These are phyloP conservation scores for Cladophialophora yegresii DNA, from an alignment of 2,329 filamentous ascomycete species.

Conservation along the genomic window DNA sequence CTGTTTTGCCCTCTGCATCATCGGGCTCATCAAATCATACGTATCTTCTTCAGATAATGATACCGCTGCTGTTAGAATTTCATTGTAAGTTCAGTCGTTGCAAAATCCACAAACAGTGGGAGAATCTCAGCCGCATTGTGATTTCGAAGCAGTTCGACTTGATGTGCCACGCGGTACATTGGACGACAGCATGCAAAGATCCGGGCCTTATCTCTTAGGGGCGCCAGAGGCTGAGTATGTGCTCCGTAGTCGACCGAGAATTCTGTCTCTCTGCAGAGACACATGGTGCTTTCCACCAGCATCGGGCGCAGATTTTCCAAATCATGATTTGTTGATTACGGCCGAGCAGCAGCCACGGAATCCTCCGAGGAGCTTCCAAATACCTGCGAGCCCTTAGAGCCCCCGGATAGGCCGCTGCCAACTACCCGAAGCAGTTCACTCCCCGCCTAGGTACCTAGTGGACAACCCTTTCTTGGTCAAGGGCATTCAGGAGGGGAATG, in stretches of 20 bases:
- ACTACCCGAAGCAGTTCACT: neutral
- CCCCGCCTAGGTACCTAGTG: neutral
- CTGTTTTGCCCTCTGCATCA: neutral
- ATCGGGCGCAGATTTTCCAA: neutral
- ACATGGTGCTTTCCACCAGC: neutral
- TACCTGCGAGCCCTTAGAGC: neutral
- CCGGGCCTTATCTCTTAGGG: neutral
- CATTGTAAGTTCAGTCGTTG: neutral
- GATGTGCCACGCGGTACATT: neutral
- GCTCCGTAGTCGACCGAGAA: neutral
- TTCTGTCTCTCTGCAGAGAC: neutral
- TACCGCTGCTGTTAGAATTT: neutral
- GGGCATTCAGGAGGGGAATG: constrained; percentile 4
- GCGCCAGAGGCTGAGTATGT: neutral
- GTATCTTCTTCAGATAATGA: neutral
- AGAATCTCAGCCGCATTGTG: neutral
- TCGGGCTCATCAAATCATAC: neutral
- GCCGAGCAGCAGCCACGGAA: neutral
- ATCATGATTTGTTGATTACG: neutral
- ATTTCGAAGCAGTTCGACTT: neutral
- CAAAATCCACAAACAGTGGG: neutral
- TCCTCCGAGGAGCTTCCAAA: neutral
- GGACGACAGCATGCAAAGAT: neutral
- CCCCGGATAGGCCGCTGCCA: neutral
- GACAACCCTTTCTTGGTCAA: neutral